phyloP scores from a whole-genome alignment of 495 filamentous ascomycete species.

The Penicillium goetzii region DNA sequence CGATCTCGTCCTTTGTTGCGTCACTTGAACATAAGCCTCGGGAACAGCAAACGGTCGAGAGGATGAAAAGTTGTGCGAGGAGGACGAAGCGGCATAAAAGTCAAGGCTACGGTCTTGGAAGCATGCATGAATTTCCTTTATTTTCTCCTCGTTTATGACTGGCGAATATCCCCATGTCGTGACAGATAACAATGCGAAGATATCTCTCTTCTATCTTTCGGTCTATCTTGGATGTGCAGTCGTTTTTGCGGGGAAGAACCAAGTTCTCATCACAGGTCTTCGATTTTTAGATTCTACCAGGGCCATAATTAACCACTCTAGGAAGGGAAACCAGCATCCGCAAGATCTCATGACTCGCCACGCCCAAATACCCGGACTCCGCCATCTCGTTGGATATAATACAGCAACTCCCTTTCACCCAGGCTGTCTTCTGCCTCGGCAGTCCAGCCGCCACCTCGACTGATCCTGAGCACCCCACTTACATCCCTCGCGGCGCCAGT shows the following conservation, averaged over 20 bases:
- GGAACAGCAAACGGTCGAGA: constrained; percentile 30
- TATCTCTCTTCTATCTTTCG: constrained; percentile 30
- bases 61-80: constrained; percentile 23
- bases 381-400: constrained; percentile 78
- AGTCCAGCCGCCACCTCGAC: constrained; percentile 56
- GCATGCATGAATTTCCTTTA: constrained; percentile 52
- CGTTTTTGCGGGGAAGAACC: neutral
- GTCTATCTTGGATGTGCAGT: neutral
- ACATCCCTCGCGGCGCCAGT: constrained; percentile 88
- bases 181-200: constrained; percentile 49
- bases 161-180: constrained; percentile 50
- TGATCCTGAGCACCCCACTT: constrained; percentile 83
- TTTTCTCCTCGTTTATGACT: constrained; percentile 46
- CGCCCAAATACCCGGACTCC: constrained; percentile 79
- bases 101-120: constrained; percentile 32
- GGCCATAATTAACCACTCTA: constrained; percentile 11
- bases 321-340: neutral
- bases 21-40: constrained; percentile 10
- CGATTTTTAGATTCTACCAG: neutral
- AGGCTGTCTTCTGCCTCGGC: constrained; percentile 35
- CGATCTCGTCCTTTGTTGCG: constrained; percentile 12
- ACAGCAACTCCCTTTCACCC: constrained; percentile 75
- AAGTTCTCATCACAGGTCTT: neutral
- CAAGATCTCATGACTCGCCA: constrained; percentile 50
- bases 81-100: constrained; percentile 37